phyloP scores from a whole-genome alignment of 2,329 filamentous ascomycete genomes.

The Trichoderma asperellum region DNA sequence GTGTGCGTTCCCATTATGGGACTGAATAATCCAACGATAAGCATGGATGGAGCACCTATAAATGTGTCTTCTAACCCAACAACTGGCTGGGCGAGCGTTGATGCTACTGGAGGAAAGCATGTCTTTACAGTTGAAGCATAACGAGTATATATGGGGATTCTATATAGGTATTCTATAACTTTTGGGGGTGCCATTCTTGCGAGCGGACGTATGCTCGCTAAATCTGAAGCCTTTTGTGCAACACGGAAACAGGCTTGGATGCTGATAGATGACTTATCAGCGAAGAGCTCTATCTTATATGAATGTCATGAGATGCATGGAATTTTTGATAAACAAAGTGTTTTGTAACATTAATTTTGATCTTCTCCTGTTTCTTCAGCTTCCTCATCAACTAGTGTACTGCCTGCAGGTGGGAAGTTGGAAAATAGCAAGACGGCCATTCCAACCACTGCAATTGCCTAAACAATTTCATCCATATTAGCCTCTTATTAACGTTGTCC shows the following conservation, averaged over 20 bases:
- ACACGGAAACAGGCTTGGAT: background rate
- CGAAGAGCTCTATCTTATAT: background rate
- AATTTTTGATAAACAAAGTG: background rate
- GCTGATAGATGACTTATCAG: background rate
- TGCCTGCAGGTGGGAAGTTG: conserved; percentile 48
- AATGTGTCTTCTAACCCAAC: background rate
- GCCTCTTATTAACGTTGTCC: background rate
- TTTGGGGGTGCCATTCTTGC: background rate
- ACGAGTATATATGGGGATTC: background rate
- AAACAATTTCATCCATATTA: conserved; percentile 28
- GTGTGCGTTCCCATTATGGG: conserved; percentile 4
- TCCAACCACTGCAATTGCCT: conserved; percentile 56
- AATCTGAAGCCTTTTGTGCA: no score
- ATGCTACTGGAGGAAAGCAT: conserved; percentile 12
- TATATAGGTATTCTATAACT: background rate
- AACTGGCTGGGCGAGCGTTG: background rate
- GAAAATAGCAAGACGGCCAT: conserved; percentile 48
- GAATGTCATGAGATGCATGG: background rate
- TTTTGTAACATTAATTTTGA: no score
- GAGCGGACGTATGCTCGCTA: background rate
- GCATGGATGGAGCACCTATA: background rate
- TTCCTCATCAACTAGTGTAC: conserved; percentile 40
- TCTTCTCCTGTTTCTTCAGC: conserved; percentile 24
- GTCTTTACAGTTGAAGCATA: conserved; percentile 7
- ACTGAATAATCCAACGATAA: background rate